Base-by-base conservation (phyloP, 306 rosid species). In the Citrullus colocynthis region DNA sequence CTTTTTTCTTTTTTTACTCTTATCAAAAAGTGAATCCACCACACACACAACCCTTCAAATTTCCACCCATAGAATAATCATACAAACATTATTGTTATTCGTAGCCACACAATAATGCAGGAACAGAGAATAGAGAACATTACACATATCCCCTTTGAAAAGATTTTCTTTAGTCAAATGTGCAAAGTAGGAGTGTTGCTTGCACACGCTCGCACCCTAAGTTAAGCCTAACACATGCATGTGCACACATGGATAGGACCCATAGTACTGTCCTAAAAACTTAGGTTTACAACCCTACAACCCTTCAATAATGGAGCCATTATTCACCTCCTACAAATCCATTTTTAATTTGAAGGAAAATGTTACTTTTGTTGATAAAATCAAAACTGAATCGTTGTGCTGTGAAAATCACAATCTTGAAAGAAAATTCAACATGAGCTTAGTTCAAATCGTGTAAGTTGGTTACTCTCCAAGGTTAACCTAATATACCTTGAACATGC, bases 241-340 rank as follows among this genome's bases (percentile, higher is more conserved):
- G 88, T 79, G 87, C 83, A 82, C 89, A 87, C 93, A 77, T 87
- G 89, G 81, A 77, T 37, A 85, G 88, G 89, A 54, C 89, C 90
- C 88, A 75, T 80, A 21, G 7, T 42, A 70, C 75, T 77, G 87
- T 83, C 84, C 82, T 69, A 69, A 9, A 77, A 74, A 81, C 84
- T 70, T 70, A 88, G 82, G 84, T 78, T 78, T 83, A 83, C 87
- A 69, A 15, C 77, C 73, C 66, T n/a, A 44, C 85, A 64, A 61
- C 45, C 7, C 76, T 76, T 85, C 78, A 78, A 84, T 70, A 45
- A 70, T 70, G 2, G 75, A 70, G 5, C n/a, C 75, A 20, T 66
- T 15, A 52, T 52, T 66, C 45, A 66, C 16, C 75, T 20, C 75
- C 11, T 69, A 18, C 16, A 39, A 36, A 12, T 64, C n/a, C 48